These are phyloP conservation scores for Suillus placidus DNA, from an alignment of 768 basidiomycete species.

Conservation along the genomic window DNA sequence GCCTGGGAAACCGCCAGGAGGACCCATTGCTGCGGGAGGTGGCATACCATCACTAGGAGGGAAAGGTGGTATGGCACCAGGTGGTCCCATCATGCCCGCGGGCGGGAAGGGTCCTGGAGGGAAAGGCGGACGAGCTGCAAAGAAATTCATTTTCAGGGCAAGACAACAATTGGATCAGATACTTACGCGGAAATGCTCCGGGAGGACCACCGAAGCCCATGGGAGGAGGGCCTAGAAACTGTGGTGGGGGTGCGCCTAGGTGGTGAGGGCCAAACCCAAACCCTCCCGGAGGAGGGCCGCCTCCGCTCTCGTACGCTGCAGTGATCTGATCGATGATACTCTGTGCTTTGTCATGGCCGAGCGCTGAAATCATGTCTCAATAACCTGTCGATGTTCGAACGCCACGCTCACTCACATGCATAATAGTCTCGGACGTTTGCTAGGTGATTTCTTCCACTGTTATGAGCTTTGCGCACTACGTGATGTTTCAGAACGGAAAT, in stretches of 20 bases:
- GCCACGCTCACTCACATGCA: constrained; percentile 61
- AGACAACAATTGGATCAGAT: background rate
- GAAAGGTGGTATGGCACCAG: constrained; percentile 71
- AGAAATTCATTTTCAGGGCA: constrained; percentile 15
- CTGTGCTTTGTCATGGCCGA: constrained; percentile 97
- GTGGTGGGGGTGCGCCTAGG: constrained; percentile 57
- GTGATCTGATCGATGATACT: constrained; percentile 99
- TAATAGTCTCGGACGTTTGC: constrained; percentile 98
- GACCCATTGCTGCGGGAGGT: constrained; percentile 35
- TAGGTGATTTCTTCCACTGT: constrained; percentile 95
- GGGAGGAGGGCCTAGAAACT: constrained; percentile 55
- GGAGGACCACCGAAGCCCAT: constrained; percentile 58
- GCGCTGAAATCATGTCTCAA: constrained; percentile 47
- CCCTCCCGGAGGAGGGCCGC: constrained; percentile 84
- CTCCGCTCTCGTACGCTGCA: constrained; percentile 84
- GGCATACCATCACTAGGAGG: constrained; percentile 50
- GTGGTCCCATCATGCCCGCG: constrained; percentile 53
- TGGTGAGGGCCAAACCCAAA: constrained; percentile 87
- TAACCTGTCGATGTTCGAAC: background rate
- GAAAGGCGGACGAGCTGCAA: constrained; percentile 66
- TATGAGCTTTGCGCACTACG: constrained; percentile 95
- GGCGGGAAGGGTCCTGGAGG: constrained; percentile 59
- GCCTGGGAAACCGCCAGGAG: constrained; percentile 50
- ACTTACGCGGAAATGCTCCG: constrained; percentile 21
- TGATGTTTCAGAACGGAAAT: constrained; percentile 15